These are phyloP conservation scores for Neurospora pannonica DNA, from an alignment of 495 filamentous ascomycete genomes.

Conservation along the genomic window DNA sequence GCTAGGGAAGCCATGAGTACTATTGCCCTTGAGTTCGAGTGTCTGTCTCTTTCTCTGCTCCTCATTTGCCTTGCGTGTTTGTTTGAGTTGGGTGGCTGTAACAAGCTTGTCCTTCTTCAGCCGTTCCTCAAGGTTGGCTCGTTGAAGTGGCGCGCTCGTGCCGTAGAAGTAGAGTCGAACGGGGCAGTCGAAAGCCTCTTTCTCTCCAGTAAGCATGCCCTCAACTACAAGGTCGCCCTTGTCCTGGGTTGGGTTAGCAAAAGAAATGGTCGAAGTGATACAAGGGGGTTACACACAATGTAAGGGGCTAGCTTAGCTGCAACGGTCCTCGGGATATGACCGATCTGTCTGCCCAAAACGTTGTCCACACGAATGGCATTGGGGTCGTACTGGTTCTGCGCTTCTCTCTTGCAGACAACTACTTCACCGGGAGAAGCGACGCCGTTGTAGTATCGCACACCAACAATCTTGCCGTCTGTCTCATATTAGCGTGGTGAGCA, in stretches of 20 bases:
- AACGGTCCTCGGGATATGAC: slow-evolving; percentile 60
- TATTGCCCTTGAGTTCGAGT: slow-evolving; percentile 24
- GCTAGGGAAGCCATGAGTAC: slow-evolving; percentile 21
- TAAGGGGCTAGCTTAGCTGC: slow-evolving; percentile 66
- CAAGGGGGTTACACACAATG: slow-evolving; percentile 40
- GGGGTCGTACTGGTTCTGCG: slow-evolving; percentile 59
- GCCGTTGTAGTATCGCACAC: slow-evolving; percentile 69
- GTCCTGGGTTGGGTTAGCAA: slow-evolving; percentile 15
- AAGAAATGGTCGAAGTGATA: background rate
- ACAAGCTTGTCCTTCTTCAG: slow-evolving; percentile 54
- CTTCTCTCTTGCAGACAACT: slow-evolving; percentile 59
- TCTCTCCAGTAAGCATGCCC: slow-evolving; percentile 47
- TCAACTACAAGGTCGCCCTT: slow-evolving; percentile 48
- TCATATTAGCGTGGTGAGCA: slow-evolving; percentile 19
- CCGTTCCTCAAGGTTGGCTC: slow-evolving; percentile 43
- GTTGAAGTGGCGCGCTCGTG: slow-evolving; percentile 41
- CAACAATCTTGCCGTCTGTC: slow-evolving; percentile 62
- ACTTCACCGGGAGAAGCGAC: slow-evolving; percentile 62
- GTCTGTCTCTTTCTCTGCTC: slow-evolving; percentile 24
- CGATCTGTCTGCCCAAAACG: slow-evolving; percentile 69
- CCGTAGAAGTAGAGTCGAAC: slow-evolving; percentile 59
- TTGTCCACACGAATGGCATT: slow-evolving; percentile 79
- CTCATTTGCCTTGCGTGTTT: slow-evolving; percentile 41
- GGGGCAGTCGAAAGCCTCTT: slow-evolving; percentile 59
- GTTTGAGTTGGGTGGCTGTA: slow-evolving; percentile 36